Percentiles rank a stretch among this genome's conserved stretches.
Conservation (phyloP, 352 stramenopile genomes). For the Phytophthora parvispora region DNA sequence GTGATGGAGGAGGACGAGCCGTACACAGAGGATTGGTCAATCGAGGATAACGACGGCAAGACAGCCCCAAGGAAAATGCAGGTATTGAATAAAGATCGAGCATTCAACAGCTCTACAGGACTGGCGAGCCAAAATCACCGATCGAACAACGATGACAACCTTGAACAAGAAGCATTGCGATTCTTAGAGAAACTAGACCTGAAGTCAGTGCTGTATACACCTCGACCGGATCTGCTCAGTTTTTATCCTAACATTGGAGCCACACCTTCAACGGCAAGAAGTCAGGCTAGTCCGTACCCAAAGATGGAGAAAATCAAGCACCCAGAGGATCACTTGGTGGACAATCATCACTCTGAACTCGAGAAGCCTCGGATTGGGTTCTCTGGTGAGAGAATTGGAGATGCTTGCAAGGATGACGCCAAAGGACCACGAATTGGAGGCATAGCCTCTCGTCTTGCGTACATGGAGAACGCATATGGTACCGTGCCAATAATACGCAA, state of each 20-base stretch:
- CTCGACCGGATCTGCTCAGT: constrained; percentile 60
- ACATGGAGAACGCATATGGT: constrained; percentile 78
- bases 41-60: constrained; percentile 4
- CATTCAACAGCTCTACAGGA: constrained; percentile 9
- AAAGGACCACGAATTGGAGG: constrained; percentile 3
- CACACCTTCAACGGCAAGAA: constrained; percentile 1
- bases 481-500: constrained; percentile 55
- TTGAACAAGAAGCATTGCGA: constrained; percentile 59
- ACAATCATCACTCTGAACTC: background rate
- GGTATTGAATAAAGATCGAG: background rate
- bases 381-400: constrained; percentile 3
- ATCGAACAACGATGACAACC: constrained; percentile 17
- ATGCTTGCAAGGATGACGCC: background rate
- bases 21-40: constrained; percentile 28
- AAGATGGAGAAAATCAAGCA: background rate
- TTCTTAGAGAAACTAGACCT: constrained; percentile 76
- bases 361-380: background rate
- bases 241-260: constrained; percentile 38
- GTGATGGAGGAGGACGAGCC: constrained; percentile 29
- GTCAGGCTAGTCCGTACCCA: background rate
- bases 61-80: background rate
- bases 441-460: constrained; percentile 41
- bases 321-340: background rate
- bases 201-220: constrained; percentile 68
- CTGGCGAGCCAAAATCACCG: constrained; percentile 7